Base-by-base conservation (phyloP, 2,329 filamentous ascomycete genomes). In the Sporothrix pallida region DNA sequence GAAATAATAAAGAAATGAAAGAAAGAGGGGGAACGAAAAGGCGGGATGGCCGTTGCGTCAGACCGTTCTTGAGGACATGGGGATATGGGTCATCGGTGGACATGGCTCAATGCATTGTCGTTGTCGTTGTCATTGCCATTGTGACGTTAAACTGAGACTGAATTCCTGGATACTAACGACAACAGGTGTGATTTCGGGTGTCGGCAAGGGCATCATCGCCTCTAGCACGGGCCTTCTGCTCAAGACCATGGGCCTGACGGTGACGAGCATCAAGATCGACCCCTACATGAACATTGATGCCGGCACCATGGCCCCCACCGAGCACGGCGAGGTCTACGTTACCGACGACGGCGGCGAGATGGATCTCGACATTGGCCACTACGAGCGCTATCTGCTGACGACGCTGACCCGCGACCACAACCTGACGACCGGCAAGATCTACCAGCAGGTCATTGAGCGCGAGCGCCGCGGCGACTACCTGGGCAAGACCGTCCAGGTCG, bases 391-490 rank as follows among this genome's bases (percentile, higher is more conserved):
- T 81, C 90, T 97, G 72, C 91, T 91, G 79, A 91, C 95, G 77
- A 93, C 91, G 72, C 87, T 98, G 75, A 93, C 90, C 9, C 87
- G 91, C 75, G 94, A 97, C 78, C 94, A 95, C 86, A 98, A 98
- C 83, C 97, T 99, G 83, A 99, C 96, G 3, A 97, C 95, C 6
- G 96, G 96, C 80, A 98, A 98, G 86, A 94, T 98, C 78, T 98
- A 98, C 84, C 88, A 93, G 80, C 90, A 92, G 79, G 95, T 98
- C 72, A 94, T 97, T 78, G 87, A 91, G 80, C 90, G 89, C 75
- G 88, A 89, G 80, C 84, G 88, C 37, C 82, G 83, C 56, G 88
- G 88, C 72, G 91, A 96, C 81, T 98, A 97, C 79, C 88, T 98
- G 13, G 95, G 95, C 77, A 91, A 92, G 82, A 94, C 95, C 20